Evolutionary conservation across 1,284 basidiomycete species (phyloP), one percentile per base, ranked within the genome.

Genomic region (Rhodotorula mucilaginosa): DNA sequence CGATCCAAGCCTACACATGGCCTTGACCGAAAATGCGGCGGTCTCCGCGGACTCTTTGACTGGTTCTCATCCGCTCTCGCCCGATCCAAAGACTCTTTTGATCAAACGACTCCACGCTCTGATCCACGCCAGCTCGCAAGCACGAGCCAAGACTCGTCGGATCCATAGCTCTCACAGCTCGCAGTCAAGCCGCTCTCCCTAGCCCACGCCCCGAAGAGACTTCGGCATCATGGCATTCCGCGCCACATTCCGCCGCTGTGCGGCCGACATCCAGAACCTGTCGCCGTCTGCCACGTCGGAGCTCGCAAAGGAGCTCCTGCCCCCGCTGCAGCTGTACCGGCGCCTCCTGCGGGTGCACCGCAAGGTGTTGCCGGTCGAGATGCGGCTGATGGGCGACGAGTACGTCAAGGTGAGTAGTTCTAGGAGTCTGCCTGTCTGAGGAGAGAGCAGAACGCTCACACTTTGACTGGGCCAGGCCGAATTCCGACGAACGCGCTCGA

Each of bases 281-380:
- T 48, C 59, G 51, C 44, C 66, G 12, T 48, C 23, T 34, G 66
- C 66, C 18, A 60, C 63, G 1, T 49, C 66, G 5, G 61, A 67
- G 13, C 64, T 69, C 26, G 73, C 73, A 3, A 47, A 59, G 2
- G 69, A 74, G 52, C 62, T 93, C 16, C 91, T 92, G 21, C 92
- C 93, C 34, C 85, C 91, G 76, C 89, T 92, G 90, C 92, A 77
- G 31, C 83, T 97, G 39, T 94, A 90, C 80, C 88, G 93, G 58
- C 84, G 88, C 61, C 84, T 97, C 44, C 83, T 97, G 39, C 87
- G 93, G 19, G 88, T 88, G 1, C 94, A 97, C 79, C 86, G 90
- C 54, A 81, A 81, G 68, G 74, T 74, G 31, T 84, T 97, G 5
- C 89, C 92, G 0, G 70, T 79, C 13, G 93, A 94, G 74, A 92